These are phyloP conservation scores for Flaveria ramosissima DNA, from an alignment of 129 eudicot genomes.

Conservation along the genomic window DNA sequence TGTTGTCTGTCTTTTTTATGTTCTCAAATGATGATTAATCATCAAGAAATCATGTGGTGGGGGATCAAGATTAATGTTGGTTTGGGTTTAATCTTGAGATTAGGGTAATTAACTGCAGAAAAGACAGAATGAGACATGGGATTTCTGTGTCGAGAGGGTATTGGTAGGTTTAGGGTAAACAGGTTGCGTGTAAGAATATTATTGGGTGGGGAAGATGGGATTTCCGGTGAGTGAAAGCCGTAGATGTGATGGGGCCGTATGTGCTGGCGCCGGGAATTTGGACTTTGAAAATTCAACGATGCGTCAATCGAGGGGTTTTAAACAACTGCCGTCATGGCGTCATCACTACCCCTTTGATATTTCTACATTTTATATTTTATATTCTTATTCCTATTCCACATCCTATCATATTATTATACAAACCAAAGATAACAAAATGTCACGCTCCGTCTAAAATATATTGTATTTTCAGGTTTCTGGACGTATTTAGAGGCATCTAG, in stretches of 20 bases:
- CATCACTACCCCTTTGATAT: neutral
- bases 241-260: slow-evolving; percentile 30
- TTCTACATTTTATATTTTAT: neutral
- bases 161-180: slow-evolving; percentile 31
- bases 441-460: too few relatives aligned
- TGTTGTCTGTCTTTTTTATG: slow-evolving; percentile 35
- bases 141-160: slow-evolving; percentile 4
- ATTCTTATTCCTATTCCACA: too few relatives aligned
- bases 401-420: too few relatives aligned
- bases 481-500: too few relatives aligned
- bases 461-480: too few relatives aligned
- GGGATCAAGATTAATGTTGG: slow-evolving; percentile 22
- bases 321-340: neutral
- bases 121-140: neutral
- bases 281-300: slow-evolving; percentile 23
- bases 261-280: slow-evolving; percentile 31
- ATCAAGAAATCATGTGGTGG: slow-evolving; percentile 28
- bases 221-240: slow-evolving; percentile 14
- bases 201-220: slow-evolving; percentile 27
- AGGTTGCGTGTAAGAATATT: slow-evolving; percentile 4
- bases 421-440: too few relatives aligned
- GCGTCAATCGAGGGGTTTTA: slow-evolving; percentile 13
- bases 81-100: slow-evolving; percentile 11
- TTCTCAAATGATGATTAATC: slow-evolving; percentile 1
- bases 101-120: neutral